Conservation (phyloP, 2,329 filamentous ascomycete species). For the Neofusicoccum sp. region DNA sequence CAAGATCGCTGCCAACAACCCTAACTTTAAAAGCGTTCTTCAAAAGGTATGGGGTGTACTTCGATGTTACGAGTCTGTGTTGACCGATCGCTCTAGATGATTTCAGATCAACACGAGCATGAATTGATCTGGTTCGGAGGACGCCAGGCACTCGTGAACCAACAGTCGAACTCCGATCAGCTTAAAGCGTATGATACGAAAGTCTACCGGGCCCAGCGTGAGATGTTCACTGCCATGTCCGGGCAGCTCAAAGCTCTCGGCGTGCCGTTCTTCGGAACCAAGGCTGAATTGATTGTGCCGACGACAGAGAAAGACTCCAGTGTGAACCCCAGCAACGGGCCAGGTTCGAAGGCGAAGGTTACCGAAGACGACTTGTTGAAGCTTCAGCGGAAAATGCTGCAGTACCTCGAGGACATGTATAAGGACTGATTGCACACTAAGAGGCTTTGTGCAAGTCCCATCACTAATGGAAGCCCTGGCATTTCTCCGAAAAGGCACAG, state of each 20-base stretch:
- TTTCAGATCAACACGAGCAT: conserved; percentile 61
- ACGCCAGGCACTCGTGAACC: neutral
- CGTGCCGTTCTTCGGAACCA: conserved; percentile 61
- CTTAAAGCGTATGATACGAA: conserved; percentile 60
- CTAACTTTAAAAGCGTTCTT: conserved; percentile 39
- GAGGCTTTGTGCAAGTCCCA: neutral
- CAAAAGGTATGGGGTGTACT: conserved; percentile 35
- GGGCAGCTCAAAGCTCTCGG: conserved; percentile 56
- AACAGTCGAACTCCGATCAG: conserved; percentile 40
- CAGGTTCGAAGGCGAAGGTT: conserved; percentile 24
- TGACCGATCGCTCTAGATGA: conserved; percentile 46
- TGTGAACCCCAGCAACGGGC: neutral
- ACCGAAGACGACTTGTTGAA: conserved; percentile 31
- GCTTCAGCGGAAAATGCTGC: conserved; percentile 36
- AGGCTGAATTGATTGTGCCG: conserved; percentile 41
- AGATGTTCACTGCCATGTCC: conserved; percentile 60
- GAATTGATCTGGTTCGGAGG: conserved; percentile 55
- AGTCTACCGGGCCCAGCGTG: conserved; percentile 57
- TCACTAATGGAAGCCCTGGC: too few relatives aligned
- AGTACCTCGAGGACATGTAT: conserved; percentile 40
- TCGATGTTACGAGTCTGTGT: conserved; percentile 19
- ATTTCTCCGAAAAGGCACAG: neutral
- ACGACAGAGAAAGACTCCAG: conserved; percentile 23
- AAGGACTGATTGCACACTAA: conserved; percentile 27
- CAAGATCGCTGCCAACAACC: conserved; percentile 47